phyloP scores from a whole-genome alignment of 2,329 filamentous ascomycete species.

The Alternaria burnsii region DNA sequence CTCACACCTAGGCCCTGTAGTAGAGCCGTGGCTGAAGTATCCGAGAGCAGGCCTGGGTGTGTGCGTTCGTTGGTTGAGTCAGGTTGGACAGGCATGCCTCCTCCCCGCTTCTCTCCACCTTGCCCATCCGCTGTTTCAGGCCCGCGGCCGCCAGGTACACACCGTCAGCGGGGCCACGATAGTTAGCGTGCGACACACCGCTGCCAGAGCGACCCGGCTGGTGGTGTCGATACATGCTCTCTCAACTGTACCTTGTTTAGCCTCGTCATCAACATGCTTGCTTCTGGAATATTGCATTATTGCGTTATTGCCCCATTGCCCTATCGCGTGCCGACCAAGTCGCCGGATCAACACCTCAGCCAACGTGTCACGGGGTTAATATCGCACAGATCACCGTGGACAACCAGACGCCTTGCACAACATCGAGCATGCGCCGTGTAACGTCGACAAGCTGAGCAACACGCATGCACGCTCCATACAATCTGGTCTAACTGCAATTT shows the following conservation, averaged over 20 bases:
- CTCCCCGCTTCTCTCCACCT: constrained; percentile 30
- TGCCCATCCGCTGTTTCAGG: constrained; percentile 39
- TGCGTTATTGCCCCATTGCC: neutral
- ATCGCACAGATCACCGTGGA: constrained; percentile 21
- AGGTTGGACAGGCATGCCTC: constrained; percentile 14
- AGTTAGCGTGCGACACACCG: constrained; percentile 37
- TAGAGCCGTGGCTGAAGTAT: constrained; percentile 20
- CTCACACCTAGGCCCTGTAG: constrained; percentile 21
- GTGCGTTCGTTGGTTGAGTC: constrained; percentile 18
- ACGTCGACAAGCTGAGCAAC: constrained; percentile 26
- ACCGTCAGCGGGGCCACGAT: constrained; percentile 17
- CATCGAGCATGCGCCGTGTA: constrained; percentile 36
- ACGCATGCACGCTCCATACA: constrained; percentile 23
- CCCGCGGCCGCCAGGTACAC: constrained; percentile 25
- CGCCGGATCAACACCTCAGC: constrained; percentile 18
- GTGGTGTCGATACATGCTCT: constrained; percentile 9
- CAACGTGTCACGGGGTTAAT: constrained; percentile 24
- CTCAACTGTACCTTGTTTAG: neutral
- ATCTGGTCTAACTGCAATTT: constrained; percentile 21
- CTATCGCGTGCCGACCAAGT: constrained; percentile 11
- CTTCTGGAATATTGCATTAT: constrained; percentile 21
- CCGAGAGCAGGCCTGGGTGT: constrained; percentile 27
- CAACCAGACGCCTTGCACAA: constrained; percentile 26
- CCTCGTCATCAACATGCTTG: constrained; percentile 8
- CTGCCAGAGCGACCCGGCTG: constrained; percentile 19